Conservation (phyloP, 371 early-diverging fungal genomes). For the Mucor racemosus region DNA sequence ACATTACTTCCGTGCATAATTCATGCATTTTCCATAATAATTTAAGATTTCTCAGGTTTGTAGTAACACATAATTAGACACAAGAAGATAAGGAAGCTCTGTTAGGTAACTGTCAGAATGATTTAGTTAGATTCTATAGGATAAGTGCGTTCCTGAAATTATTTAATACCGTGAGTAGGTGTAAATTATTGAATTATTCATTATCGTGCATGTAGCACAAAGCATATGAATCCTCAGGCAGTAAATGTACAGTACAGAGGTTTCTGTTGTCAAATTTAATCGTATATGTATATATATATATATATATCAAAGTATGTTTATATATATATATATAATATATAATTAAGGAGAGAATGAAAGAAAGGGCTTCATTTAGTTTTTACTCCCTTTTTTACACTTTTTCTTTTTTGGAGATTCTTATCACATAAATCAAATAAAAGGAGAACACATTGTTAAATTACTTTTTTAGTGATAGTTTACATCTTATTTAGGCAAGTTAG, state of each 20-base stretch:
- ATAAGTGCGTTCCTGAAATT: not conserved
- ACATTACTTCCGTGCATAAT: conserved; percentile 5
- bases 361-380: no score
- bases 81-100: not conserved
- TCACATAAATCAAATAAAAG: not conserved
- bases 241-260: not conserved
- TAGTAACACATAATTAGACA: not conserved
- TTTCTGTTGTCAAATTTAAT: not conserved
- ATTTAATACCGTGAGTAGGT: not conserved
- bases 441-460: not conserved
- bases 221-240: not conserved
- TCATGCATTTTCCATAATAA: not conserved
- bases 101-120: conserved; percentile 3
- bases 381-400: not conserved
- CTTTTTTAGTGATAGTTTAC: conserved; percentile 1
- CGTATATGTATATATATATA: no score
- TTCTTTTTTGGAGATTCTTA: not conserved
- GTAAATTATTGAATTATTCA: not conserved
- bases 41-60: not conserved
- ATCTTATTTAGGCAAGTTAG: conserved; percentile 1
- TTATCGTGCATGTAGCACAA: not conserved
- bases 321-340: not conserved
- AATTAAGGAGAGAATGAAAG: not conserved
- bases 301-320: no score
- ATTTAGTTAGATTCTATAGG: conserved; percentile 1